Evolutionary conservation across 805 yeast genomes (phyloP).

Genomic region (Pichia insulana): DNA sequence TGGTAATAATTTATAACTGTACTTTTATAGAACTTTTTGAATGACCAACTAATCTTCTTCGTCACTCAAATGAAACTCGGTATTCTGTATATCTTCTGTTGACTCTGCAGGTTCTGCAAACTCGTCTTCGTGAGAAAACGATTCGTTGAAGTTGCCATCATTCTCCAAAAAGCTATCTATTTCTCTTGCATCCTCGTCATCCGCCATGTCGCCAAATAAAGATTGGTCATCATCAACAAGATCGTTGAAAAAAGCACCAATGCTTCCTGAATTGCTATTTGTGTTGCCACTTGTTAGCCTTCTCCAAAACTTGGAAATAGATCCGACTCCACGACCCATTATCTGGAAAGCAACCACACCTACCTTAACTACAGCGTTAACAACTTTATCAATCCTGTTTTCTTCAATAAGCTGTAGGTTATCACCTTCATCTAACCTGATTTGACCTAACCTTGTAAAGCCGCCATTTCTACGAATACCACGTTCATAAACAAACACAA

Average conservation of each 20-base stretch:
- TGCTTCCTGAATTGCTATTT: conserved; percentile 17
- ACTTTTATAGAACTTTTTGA: too few species aligned
- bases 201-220: conserved; percentile 25
- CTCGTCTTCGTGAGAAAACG: conserved; percentile 14
- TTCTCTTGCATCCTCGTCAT: conserved; percentile 43
- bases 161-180: conserved; percentile 34
- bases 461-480: conserved; percentile 78
- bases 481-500: conserved; percentile 67
- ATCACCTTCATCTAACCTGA: conserved; percentile 70
- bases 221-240: conserved; percentile 26
- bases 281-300: conserved; percentile 17
- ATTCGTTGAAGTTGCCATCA: conserved; percentile 23
- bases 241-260: conserved; percentile 24
- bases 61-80: conserved; percentile 7
- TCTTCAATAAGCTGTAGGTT: conserved; percentile 46
- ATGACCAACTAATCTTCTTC: conserved; percentile 5
- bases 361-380: conserved; percentile 49
- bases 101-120: conserved; percentile 2
- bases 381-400: conserved; percentile 48
- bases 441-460: conserved; percentile 72
- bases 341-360: conserved; percentile 34
- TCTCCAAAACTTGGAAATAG: conserved; percentile 2
- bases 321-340: conserved; percentile 7
- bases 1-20: too few species aligned
- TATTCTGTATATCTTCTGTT: conserved; percentile 1